Evolutionary conservation across 257 asterid genomes (phyloP).

Genomic region (Penstemon eatonii): DNA sequence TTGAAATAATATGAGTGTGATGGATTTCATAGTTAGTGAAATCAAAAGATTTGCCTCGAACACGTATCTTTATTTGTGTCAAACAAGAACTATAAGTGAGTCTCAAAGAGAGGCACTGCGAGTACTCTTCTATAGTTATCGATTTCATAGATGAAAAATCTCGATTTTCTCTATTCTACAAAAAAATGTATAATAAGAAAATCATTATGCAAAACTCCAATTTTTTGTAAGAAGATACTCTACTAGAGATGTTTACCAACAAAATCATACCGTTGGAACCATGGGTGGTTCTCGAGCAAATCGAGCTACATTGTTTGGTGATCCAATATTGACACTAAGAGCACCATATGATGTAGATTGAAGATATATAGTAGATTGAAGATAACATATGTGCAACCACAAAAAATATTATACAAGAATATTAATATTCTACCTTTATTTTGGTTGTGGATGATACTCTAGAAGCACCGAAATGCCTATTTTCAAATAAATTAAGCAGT

Average conservation of each 20-base stretch:
- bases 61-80: conserved; percentile 44
- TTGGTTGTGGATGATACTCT: conserved; percentile 42
- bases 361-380: too few relatives aligned
- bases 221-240: not conserved
- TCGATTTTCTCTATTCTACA: conserved; percentile 55
- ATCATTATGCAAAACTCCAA: not conserved
- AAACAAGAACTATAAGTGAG: conserved; percentile 38
- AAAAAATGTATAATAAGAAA: conserved; percentile 22
- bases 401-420: not conserved
- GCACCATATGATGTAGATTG: conserved; percentile 52
- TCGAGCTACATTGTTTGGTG: conserved; percentile 48
- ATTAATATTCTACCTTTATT: conserved; percentile 38
- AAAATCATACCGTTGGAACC: conserved; percentile 45
- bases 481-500: conserved; percentile 49
- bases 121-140: conserved; percentile 50
- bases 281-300: conserved; percentile 44
- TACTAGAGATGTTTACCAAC: not conserved
- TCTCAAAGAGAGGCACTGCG: conserved; percentile 59
- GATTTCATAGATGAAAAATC: conserved; percentile 49
- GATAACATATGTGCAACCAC: conserved; percentile 4
- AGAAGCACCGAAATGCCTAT: conserved; percentile 52
- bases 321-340: conserved; percentile 38
- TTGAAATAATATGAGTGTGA: too few relatives aligned
- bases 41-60: conserved; percentile 7
- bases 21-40: not conserved